Evolutionary conservation across 2,329 filamentous ascomycete genomes (phyloP).

Genomic region (Claviceps spartinae): DNA sequence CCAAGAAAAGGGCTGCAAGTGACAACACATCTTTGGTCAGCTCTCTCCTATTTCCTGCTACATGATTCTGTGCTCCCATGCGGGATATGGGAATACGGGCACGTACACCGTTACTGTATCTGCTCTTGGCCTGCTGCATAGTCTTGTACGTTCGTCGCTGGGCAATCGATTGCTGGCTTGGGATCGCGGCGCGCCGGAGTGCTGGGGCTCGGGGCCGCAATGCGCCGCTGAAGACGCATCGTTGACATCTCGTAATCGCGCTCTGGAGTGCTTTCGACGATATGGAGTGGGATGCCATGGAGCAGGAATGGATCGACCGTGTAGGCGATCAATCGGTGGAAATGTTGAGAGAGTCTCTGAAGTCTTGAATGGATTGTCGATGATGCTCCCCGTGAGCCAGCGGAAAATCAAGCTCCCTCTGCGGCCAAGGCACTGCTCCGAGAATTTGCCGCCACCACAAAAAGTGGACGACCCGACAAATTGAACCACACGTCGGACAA

Average conservation of each 20-base stretch:
- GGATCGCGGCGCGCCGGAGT: slow-evolving; percentile 17
- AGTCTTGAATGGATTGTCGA: background rate
- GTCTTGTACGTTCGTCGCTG: slow-evolving; percentile 35
- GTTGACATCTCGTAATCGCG: slow-evolving; percentile 21
- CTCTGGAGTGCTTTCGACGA: slow-evolving; percentile 23
- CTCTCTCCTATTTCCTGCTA: background rate
- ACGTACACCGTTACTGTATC: slow-evolving; percentile 42
- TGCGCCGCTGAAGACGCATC: slow-evolving; percentile 26
- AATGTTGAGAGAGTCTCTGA: background rate
- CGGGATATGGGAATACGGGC: background rate
- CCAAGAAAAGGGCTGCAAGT: slow-evolving; percentile 72
- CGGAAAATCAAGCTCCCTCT: no score
- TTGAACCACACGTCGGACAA: background rate
- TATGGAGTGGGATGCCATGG: slow-evolving; percentile 23
- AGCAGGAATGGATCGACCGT: background rate
- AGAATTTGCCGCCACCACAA: background rate
- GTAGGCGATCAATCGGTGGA: background rate
- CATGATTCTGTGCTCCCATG: background rate
- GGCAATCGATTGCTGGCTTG: slow-evolving; percentile 20
- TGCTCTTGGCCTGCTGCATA: slow-evolving; percentile 45
- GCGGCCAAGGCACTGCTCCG: no score
- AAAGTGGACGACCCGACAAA: background rate
- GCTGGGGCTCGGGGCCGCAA: slow-evolving; percentile 23
- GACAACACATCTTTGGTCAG: slow-evolving; percentile 13
- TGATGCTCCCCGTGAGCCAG: background rate